Conservation (phyloP, 805 yeast genomes). For the Candida chilensis region DNA sequence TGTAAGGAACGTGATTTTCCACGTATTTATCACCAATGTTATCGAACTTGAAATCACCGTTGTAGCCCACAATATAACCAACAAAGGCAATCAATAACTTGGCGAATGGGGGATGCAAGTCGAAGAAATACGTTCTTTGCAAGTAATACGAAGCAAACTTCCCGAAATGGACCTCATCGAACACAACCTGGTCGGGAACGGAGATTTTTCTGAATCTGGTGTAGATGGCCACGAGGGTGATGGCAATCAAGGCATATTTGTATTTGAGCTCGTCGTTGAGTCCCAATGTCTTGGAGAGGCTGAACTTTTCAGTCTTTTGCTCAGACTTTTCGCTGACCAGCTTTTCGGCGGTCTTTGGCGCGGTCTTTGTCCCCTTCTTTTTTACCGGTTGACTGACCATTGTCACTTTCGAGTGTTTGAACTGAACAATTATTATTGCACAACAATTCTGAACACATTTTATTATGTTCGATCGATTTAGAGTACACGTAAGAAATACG, state of each 20-base stretch:
- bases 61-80: constrained; percentile 84
- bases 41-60: constrained; percentile 89
- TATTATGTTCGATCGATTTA: too few species aligned
- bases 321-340: background rate
- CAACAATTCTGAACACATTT: too few species aligned
- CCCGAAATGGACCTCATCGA: constrained; percentile 85
- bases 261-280: constrained; percentile 14
- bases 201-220: constrained; percentile 56
- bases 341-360: background rate
- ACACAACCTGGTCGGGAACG: constrained; percentile 68
- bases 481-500: too few species aligned
- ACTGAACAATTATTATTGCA: too few species aligned
- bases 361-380: background rate
- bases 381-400: background rate
- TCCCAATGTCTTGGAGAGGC: background rate
- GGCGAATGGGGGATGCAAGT: constrained; percentile 97
- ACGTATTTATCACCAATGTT: constrained; percentile 79
- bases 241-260: constrained; percentile 18
- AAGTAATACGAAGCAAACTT: constrained; percentile 80
- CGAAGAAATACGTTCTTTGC: constrained; percentile 88
- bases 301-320: background rate
- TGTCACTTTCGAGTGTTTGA: too few species aligned
- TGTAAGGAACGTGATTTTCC: constrained; percentile 73
- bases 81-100: constrained; percentile 84
- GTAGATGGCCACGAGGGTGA: constrained; percentile 32